Conservation (phyloP, 768 basidiomycete species). For the Suillus discolor region DNA sequence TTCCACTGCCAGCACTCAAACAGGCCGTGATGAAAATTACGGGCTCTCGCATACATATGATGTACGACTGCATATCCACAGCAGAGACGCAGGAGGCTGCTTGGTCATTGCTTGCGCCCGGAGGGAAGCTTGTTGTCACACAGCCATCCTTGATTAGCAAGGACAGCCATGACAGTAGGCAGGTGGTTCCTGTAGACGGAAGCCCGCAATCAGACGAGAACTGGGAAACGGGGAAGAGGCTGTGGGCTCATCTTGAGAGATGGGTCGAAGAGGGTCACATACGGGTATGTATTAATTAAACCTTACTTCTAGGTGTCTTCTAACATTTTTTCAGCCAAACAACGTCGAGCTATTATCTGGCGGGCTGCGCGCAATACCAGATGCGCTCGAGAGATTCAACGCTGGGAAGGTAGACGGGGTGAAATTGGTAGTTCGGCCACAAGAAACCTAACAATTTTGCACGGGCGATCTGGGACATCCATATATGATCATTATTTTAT, state of each 20-base stretch:
- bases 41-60: slow-evolving; percentile 34
- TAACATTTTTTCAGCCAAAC: slow-evolving; percentile 39
- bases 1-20: slow-evolving; percentile 30
- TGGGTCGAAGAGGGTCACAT: slow-evolving; percentile 37
- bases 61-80: slow-evolving; percentile 41
- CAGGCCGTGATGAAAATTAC: slow-evolving; percentile 41
- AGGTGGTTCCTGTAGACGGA: slow-evolving; percentile 34
- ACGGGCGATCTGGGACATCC: neutral
- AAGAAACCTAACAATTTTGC: slow-evolving; percentile 37
- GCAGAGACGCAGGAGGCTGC: slow-evolving; percentile 41
- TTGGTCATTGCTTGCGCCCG: slow-evolving; percentile 38
- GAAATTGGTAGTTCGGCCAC: slow-evolving; percentile 46
- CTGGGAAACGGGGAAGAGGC: slow-evolving; percentile 34
- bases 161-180: slow-evolving; percentile 27
- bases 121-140: slow-evolving; percentile 39
- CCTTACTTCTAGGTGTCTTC: neutral
- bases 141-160: slow-evolving; percentile 35
- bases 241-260: slow-evolving; percentile 29
- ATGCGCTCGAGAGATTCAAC: slow-evolving; percentile 44
- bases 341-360: slow-evolving; percentile 41
- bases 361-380: slow-evolving; percentile 45
- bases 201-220: slow-evolving; percentile 36
- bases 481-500: slow-evolving; percentile 9
- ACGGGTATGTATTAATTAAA: slow-evolving; percentile 22
- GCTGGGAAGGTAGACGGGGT: slow-evolving; percentile 44